A percentile compares a stretch with the other conserved stretches of the same genome.
phyloP scores from a whole-genome alignment of 495 filamentous ascomycete species.

The Neurospora sp. region DNA sequence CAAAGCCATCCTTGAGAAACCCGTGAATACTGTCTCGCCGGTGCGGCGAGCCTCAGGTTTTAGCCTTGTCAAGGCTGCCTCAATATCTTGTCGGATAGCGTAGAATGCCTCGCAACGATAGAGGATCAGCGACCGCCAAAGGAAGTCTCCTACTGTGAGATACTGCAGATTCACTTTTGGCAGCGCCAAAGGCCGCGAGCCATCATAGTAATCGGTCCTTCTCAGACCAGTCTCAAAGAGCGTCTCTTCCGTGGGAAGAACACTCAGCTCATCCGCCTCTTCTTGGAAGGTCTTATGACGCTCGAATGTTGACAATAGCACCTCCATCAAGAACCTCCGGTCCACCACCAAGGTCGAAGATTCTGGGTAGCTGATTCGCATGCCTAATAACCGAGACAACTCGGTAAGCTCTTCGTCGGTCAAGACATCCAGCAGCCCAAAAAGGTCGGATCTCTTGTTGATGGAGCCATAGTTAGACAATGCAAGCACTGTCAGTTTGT shows the following conservation, averaged over 20 bases:
- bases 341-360: constrained; percentile 50
- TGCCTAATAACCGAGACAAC: constrained; percentile 60
- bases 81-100: constrained; percentile 84
- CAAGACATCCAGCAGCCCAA: constrained; percentile 63
- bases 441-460: constrained; percentile 66
- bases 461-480: constrained; percentile 88
- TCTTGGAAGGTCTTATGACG: constrained; percentile 79
- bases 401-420: constrained; percentile 61
- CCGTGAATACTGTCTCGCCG: constrained; percentile 62
- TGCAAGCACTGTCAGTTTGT: constrained; percentile 81
- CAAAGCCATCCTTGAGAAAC: constrained; percentile 86
- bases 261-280: constrained; percentile 52
- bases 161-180: constrained; percentile 96
- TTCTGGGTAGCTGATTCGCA: constrained; percentile 72
- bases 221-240: constrained; percentile 82
- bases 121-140: constrained; percentile 85
- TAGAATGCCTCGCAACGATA: constrained; percentile 91
- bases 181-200: constrained; percentile 78
- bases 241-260: constrained; percentile 72
- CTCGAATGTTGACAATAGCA: constrained; percentile 69
- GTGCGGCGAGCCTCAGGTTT: constrained; percentile 55
- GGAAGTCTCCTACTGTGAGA: constrained; percentile 86
- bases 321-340: constrained; percentile 63
- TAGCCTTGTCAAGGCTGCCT: constrained; percentile 68
- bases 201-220: constrained; percentile 82